A percentile compares a stretch with the other conserved stretches of the same genome.
These are phyloP conservation scores for Lecanicillium sp. DNA, from an alignment of 2,329 filamentous ascomycete species.

Conservation along the genomic window DNA sequence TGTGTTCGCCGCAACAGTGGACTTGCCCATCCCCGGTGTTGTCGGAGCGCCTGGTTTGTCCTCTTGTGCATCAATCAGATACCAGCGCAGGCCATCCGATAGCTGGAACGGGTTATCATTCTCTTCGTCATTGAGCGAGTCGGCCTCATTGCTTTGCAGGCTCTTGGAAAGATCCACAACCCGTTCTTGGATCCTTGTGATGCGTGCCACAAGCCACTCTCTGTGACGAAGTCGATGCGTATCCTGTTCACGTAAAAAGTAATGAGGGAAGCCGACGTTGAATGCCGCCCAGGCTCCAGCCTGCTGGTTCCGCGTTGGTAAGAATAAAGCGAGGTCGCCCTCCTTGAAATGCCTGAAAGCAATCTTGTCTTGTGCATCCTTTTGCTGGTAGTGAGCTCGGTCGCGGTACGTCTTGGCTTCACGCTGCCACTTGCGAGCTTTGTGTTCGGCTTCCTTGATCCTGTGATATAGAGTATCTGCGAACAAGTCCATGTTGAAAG, in stretches of 20 bases:
- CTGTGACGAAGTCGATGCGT: conserved; percentile 72
- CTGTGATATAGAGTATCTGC: conserved; percentile 80
- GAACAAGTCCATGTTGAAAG: conserved; percentile 78
- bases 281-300: conserved; percentile 97
- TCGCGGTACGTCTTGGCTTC: conserved; percentile 83
- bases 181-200: conserved; percentile 82
- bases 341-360: conserved; percentile 94
- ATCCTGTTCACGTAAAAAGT: conserved; percentile 91
- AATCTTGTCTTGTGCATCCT: conserved; percentile 91
- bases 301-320: conserved; percentile 89
- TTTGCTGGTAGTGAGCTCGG: conserved; percentile 70
- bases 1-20: conserved; percentile 79
- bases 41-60: conserved; percentile 86
- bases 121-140: conserved; percentile 54
- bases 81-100: conserved; percentile 92
- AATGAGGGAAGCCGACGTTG: conserved; percentile 95
- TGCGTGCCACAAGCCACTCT: conserved; percentile 95
- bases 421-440: conserved; percentile 86
- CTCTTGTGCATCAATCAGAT: conserved; percentile 85
- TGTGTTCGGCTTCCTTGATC: conserved; percentile 86
- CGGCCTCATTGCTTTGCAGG: conserved; percentile 41
- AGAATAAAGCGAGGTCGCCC: conserved; percentile 85
- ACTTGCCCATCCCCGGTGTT: conserved; percentile 88
- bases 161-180: conserved; percentile 87
- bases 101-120: conserved; percentile 97